Evolutionary conservation across 2,329 filamentous ascomycete genomes (phyloP), one percentile per base, ranked within the genome.

Genomic region (Scortechinia acanthostroma): DNA sequence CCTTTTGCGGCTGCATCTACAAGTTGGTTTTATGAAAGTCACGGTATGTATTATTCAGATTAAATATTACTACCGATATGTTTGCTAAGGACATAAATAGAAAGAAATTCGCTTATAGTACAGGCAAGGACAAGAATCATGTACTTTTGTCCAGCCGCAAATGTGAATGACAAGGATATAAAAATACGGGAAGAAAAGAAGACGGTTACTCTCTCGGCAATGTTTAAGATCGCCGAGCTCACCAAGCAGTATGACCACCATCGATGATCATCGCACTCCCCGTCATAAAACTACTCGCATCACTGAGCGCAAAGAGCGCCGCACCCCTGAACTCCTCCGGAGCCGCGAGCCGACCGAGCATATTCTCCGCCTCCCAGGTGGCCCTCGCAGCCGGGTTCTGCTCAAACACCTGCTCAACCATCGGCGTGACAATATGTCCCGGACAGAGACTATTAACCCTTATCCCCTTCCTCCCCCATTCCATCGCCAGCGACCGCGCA

Each of bases 361-460:
- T 88, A 57, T 88, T 89, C 63, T 87, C 79, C 46, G 70, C 76
- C 45, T 82, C 76, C 85, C 86, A 90, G 45, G 77, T 73, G 43
- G 65, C 59, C 45, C 58, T 60, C 28, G 72, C 62, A 25, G 83
- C 80, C 0, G 86, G 85, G 17, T 77, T 82, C 52, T 86, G 73
- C 49, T 80, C 70, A 52, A 90, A 87, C 42, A 88, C 71, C 53
- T 77, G 74, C 55, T 81, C 73, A 0, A 88, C 84, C 86, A 90
- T 90, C 1, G 80, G 76, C 2, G 80, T 85, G 4, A 81, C 64
- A 48, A 86, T 83, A 51, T 85, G 81, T 0, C 83, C 83, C 0
- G 83, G 82, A 40, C 77, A 83, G 46, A 87, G 73, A 21, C 78
- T 84, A 60, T 87, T 87, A 45, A 87, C 77, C 0, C 83, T 68